Evolutionary conservation across 257 asterid species (phyloP).

Genomic region (Scutellaria barbata): DNA sequence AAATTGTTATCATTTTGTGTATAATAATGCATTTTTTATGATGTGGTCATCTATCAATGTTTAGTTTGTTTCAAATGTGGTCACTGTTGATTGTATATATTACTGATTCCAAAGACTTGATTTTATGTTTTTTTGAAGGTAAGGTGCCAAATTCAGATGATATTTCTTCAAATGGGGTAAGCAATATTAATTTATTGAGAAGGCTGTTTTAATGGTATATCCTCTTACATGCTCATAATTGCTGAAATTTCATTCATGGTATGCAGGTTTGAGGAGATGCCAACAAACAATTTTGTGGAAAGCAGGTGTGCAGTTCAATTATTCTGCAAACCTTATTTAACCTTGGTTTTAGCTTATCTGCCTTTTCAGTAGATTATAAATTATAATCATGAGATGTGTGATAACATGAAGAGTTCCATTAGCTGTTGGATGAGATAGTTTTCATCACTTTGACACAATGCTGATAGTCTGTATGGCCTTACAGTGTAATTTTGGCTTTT

Average conservation of each 20-base stretch:
- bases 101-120: background rate
- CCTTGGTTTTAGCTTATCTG: conserved; percentile 8
- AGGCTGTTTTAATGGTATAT: conserved; percentile 10
- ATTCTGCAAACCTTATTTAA: conserved; percentile 8
- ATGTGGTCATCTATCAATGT: background rate
- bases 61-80: background rate
- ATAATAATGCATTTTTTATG: conserved; percentile 5
- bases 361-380: conserved; percentile 12
- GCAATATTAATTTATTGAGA: conserved; percentile 17
- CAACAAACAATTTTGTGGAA: conserved; percentile 89
- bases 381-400: background rate
- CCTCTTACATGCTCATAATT: conserved; percentile 3
- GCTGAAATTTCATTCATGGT: conserved; percentile 30
- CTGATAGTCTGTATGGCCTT: background rate
- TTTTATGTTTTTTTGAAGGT: conserved; percentile 58
- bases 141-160: conserved; percentile 80
- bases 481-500: background rate
- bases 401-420: conserved; percentile 5
- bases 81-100: background rate
- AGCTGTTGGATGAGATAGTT: conserved; percentile 12
- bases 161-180: conserved; percentile 96
- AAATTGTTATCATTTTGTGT: background rate
- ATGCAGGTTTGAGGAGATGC: conserved; percentile 98
- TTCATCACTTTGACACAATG: conserved; percentile 7
- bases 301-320: conserved; percentile 65